Base-by-base conservation (phyloP, 495 filamentous ascomycete species). In the Neurospora sp. region DNA sequence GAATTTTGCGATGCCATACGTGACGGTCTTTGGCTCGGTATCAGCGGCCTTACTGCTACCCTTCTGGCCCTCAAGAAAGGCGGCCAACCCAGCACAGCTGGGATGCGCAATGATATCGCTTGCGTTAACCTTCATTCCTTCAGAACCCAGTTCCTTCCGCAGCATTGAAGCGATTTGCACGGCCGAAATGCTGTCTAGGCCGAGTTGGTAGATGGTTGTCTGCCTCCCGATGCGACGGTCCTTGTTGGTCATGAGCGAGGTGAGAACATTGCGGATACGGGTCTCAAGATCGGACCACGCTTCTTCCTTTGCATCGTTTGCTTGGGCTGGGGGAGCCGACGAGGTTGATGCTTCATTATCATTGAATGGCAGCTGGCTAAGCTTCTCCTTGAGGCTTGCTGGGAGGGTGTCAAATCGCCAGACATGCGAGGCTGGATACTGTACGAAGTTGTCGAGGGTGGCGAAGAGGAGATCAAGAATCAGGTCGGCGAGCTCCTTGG, bases 181-280 rank as follows among this genome's bases (percentile, higher is more conserved):
- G 0, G 93, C 92, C 44, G 89, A 92, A 75, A 98, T 93, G 72
- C 93, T 96, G 80, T 98, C 95, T 60, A 97, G 84, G 3, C 95
- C 95, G 37, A 97, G 87, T 75, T 90, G 88, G 78, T 95, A 96
- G 35, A 97, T 93, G 37, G 90, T 92, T 1, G 89, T 88, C 8
- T 82, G 76, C 16, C 86, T 86, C 3, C 80, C 78, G 37, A 98
- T 92, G 23, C 85, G 83, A 4, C 87, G 79, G 12, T 84, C 75
- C 0, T 89, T 82, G 5, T 81, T 72, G 12, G 83, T 80, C 4
- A 89, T 87, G 40, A 94, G 84, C 31, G 79, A 78, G 2, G 88
- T 85, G 41, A 96, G 80, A 8, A 89, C 84, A 0, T 84, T 81
- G 54, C 91, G 85, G 12, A 94, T 84, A 1, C 76, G 77, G 2